phyloP scores from a whole-genome alignment of 163 green algal species.

The Volvox carteri region DNA sequence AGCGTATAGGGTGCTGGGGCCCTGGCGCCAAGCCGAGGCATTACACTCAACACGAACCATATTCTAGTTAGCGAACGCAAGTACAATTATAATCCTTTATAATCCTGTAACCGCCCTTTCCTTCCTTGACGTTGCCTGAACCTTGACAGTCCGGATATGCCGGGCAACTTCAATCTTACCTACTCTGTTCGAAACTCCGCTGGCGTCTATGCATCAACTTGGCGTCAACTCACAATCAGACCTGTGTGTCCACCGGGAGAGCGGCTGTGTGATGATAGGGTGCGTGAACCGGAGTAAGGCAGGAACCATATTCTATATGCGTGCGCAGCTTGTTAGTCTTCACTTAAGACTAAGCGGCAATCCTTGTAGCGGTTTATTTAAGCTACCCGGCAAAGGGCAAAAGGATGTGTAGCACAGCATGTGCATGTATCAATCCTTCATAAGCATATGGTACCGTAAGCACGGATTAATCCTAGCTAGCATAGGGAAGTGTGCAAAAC shows the following conservation, averaged over 20 bases:
- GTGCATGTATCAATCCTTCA: not conserved
- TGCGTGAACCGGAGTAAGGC: not conserved
- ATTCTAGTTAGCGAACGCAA: not conserved
- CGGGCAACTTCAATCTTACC: conserved; percentile 62
- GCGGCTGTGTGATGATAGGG: conserved; percentile 58
- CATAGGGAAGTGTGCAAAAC: no score
- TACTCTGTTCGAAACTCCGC: conserved; percentile 66
- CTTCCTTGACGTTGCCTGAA: not conserved
- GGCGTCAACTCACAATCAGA: conserved; percentile 51
- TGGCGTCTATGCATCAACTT: conserved; percentile 32
- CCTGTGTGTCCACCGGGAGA: conserved; percentile 56
- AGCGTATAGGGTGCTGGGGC: no score
- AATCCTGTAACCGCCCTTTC: not conserved
- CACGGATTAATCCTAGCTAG: not conserved
- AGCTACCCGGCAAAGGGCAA: not conserved
- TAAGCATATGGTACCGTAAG: not conserved
- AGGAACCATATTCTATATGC: not conserved
- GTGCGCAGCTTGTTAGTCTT: not conserved
- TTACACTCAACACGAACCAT: not conserved
- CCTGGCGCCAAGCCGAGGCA: not conserved
- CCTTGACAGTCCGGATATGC: not conserved
- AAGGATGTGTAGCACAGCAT: not conserved
- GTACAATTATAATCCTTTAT: not conserved
- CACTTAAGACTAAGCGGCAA: not conserved
- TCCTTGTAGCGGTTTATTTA: not conserved